Percentiles rank a stretch among this genome's conserved stretches.
phyloP scores from a whole-genome alignment of 2,329 filamentous ascomycete species.

The Hypoxylon sp. region DNA sequence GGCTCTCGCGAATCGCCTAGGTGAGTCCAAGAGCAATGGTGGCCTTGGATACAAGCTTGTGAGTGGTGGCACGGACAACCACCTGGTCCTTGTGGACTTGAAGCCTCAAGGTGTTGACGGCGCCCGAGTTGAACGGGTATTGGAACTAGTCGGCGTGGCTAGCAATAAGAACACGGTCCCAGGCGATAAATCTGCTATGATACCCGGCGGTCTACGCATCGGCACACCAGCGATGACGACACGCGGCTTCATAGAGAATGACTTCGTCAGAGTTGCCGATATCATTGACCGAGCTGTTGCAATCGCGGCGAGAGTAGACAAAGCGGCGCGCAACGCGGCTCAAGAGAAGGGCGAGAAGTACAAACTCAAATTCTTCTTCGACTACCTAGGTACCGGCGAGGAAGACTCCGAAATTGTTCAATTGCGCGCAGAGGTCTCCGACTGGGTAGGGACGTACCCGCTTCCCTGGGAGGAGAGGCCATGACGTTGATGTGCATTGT shows the following conservation, averaged over 20 bases:
- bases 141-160: constrained; percentile 95
- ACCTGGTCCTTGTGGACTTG: constrained; percentile 92
- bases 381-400: constrained; percentile 77
- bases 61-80: constrained; percentile 95
- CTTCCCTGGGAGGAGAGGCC: constrained; percentile 73
- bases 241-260: constrained; percentile 88
- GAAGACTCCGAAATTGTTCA: constrained; percentile 79
- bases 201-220: constrained; percentile 93
- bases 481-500: constrained; percentile 45
- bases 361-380: constrained; percentile 76
- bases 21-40: constrained; percentile 79
- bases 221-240: constrained; percentile 98
- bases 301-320: constrained; percentile 83
- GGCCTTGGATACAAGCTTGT: constrained; percentile 90
- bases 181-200: constrained; percentile 92
- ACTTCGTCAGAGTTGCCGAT: constrained; percentile 89
- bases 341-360: constrained; percentile 78
- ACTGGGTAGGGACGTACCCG: constrained; percentile 82
- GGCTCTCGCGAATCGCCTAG: constrained; percentile 80
- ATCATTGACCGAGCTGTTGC: constrained; percentile 87
- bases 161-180: constrained; percentile 99
- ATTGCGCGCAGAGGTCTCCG: constrained; percentile 80
- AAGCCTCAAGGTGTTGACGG: constrained; percentile 92
- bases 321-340: constrained; percentile 77
- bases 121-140: constrained; percentile 87